Evolutionary conservation across 2,329 filamentous ascomycete species (phyloP).

Genomic region (Trichophyton schoenleinii): DNA sequence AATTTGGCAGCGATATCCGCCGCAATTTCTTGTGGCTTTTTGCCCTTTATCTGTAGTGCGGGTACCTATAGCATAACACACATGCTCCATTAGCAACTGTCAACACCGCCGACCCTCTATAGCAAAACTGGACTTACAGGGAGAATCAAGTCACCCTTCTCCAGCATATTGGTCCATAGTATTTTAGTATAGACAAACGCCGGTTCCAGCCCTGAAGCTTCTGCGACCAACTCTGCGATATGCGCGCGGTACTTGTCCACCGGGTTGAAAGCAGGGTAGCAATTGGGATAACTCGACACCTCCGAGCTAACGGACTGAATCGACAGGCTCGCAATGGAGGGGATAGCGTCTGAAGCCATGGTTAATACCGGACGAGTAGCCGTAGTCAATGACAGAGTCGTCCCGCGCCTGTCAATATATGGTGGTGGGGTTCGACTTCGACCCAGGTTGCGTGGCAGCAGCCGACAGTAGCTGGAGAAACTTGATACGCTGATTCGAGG

Average conservation of each 20-base stretch:
- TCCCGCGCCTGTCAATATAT: background rate
- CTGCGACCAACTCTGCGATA: slow-evolving; percentile 31
- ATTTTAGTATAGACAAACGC: slow-evolving; percentile 30
- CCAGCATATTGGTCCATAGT: slow-evolving; percentile 34
- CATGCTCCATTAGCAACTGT: background rate
- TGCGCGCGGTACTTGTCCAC: slow-evolving; percentile 36
- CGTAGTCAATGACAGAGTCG: background rate
- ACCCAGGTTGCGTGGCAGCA: background rate
- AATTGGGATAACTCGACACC: slow-evolving; percentile 29
- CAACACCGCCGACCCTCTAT: background rate
- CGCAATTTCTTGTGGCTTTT: slow-evolving; percentile 46
- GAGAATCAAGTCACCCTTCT: slow-evolving; percentile 36
- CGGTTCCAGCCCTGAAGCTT: slow-evolving; percentile 27
- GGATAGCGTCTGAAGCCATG: slow-evolving; percentile 26
- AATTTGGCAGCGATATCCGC: slow-evolving; percentile 46
- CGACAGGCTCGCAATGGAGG: slow-evolving; percentile 28
- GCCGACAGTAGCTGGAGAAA: slow-evolving; percentile 1
- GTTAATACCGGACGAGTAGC: slow-evolving; percentile 6
- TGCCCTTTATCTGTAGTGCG: slow-evolving; percentile 40
- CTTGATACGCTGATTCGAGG: background rate
- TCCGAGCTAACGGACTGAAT: slow-evolving; percentile 27
- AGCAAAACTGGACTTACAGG: slow-evolving; percentile 22
- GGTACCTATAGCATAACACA: slow-evolving; percentile 22
- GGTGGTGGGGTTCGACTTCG: background rate
- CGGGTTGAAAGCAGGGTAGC: slow-evolving; percentile 35